Evolutionary conservation across 2,329 filamentous ascomycete species (phyloP).

Genomic region (Alternaria longipes): DNA sequence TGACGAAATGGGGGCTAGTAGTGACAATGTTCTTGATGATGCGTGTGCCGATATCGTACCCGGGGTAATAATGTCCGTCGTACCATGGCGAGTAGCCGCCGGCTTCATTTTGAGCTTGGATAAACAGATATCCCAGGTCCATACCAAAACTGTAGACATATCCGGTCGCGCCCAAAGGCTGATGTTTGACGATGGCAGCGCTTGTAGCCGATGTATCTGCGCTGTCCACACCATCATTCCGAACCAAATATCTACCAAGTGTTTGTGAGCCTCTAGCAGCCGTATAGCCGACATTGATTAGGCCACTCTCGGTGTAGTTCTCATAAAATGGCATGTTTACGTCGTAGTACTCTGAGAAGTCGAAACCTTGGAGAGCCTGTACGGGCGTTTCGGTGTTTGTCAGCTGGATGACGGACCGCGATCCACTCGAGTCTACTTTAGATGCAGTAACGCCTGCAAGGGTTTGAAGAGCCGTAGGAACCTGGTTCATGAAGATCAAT

Average conservation of each 20-base stretch:
- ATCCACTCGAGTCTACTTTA: conserved; percentile 8
- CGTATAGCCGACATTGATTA: conserved; percentile 18
- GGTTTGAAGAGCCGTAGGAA: conserved; percentile 10
- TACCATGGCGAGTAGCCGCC: conserved; percentile 17
- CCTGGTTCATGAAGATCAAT: conserved; percentile 17
- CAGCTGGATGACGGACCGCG: conserved; percentile 11
- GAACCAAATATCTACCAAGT: conserved; percentile 9
- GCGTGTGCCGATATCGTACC: conserved; percentile 17
- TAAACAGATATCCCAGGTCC: conserved; percentile 14
- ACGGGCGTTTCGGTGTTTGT: conserved; percentile 7
- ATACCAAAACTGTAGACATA: conserved; percentile 19
- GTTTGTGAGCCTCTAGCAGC: conserved; percentile 11
- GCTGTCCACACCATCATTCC: conserved; percentile 7
- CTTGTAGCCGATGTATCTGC: conserved; percentile 12
- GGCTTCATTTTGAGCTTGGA: conserved; percentile 7
- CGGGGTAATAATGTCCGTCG: conserved; percentile 17
- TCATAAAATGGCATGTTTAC: conserved; percentile 14
- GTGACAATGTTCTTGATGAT: conserved; percentile 19
- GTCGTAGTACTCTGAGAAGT: conserved; percentile 15
- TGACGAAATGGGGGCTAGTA: conserved; percentile 11
- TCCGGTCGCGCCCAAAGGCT: conserved; percentile 11
- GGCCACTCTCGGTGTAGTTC: conserved; percentile 10
- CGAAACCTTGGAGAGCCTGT: conserved; percentile 13
- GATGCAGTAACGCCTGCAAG: conserved; percentile 16
- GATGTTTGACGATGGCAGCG: conserved; percentile 14